Conservation (phyloP, 2,329 filamentous ascomycete genomes). For the Graphilbum sp. region DNA sequence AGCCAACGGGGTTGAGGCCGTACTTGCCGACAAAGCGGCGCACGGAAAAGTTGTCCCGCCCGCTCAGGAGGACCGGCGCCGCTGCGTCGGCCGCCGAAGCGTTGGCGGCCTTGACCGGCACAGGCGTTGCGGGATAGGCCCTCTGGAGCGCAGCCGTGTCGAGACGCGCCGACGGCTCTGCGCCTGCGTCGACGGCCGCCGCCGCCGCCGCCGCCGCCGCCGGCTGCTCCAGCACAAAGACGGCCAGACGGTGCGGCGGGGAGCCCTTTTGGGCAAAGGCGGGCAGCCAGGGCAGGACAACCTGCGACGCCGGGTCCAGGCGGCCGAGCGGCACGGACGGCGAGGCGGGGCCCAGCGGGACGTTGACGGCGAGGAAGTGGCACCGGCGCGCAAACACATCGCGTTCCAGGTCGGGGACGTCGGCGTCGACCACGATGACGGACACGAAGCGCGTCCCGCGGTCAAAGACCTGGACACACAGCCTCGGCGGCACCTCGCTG, state of each 20-base stretch:
- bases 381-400: constrained; percentile 69
- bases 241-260: constrained; percentile 74
- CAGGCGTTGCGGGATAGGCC: constrained; percentile 10
- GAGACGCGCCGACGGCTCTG: constrained; percentile 17
- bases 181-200: constrained; percentile 44
- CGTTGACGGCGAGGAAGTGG: constrained; percentile 67
- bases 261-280: constrained; percentile 79
- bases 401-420: constrained; percentile 64
- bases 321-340: constrained; percentile 49
- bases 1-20: constrained; percentile 56
- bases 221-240: constrained; percentile 72
- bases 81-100: background rate
- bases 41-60: constrained; percentile 55
- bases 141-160: constrained; percentile 41
- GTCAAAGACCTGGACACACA: constrained; percentile 77
- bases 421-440: constrained; percentile 73
- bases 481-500: constrained; percentile 56
- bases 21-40: constrained; percentile 59
- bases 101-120: no score
- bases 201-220: constrained; percentile 24
- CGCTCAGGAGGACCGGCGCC: background rate
- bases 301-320: constrained; percentile 42
- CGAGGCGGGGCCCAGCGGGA: constrained; percentile 33
- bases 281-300: constrained; percentile 68
- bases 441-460: constrained; percentile 67